A percentile compares a stretch with the other conserved stretches of the same genome.
Conservation (phyloP, 2,329 filamentous ascomycete species). For the Fusarium marasasianum region DNA sequence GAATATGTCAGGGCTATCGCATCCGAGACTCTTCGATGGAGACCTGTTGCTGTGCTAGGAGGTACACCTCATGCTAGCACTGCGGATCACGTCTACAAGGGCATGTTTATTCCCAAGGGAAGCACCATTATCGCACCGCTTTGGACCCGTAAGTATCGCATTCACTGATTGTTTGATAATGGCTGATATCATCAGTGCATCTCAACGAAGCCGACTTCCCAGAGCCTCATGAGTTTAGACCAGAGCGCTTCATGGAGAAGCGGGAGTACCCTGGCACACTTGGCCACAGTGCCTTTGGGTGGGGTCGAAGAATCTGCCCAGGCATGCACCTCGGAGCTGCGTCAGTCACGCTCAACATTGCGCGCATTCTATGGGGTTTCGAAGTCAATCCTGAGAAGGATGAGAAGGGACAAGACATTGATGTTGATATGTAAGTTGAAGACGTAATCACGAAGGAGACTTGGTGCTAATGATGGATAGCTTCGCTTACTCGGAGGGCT, state of each 20-base stretch:
- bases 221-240: constrained; percentile 51
- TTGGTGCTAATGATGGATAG: constrained; percentile 41
- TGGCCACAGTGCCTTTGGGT: constrained; percentile 54
- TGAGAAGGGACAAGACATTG: constrained; percentile 43
- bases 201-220: constrained; percentile 54
- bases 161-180: fast-evolving
- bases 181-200: constrained; percentile 43
- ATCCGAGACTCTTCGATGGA: constrained; percentile 53
- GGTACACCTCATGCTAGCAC: constrained; percentile 59
- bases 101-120: constrained; percentile 56
- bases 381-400: constrained; percentile 48
- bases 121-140: constrained; percentile 54
- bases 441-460: fast-evolving
- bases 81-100: constrained; percentile 51
- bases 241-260: constrained; percentile 48
- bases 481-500: constrained; percentile 54
- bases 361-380: constrained; percentile 64
- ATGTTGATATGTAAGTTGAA: constrained; percentile 51
- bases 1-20: constrained; percentile 51
- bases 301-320: constrained; percentile 53
- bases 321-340: constrained; percentile 62
- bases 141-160: constrained; percentile 51
- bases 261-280: constrained; percentile 49
- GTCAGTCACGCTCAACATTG: constrained; percentile 57
- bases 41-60: constrained; percentile 53